phyloP scores from a whole-genome alignment of 441 rosid genomes.

The Arabidopsis lyrata region DNA sequence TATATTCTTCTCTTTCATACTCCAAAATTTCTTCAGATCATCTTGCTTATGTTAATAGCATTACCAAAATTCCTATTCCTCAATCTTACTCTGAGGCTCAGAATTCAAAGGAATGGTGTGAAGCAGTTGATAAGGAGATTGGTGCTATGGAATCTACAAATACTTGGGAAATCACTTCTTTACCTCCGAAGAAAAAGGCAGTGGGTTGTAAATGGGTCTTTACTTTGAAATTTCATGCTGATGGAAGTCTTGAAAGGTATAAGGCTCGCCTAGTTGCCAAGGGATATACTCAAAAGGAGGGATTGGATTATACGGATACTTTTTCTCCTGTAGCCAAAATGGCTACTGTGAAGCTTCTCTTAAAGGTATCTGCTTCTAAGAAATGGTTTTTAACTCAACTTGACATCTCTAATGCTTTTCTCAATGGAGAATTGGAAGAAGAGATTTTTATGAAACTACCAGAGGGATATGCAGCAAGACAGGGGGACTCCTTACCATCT shows the following conservation, averaged over 20 bases:
- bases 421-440: neutral
- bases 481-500: too few relatives aligned
- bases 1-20: too few relatives aligned
- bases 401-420: neutral
- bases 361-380: neutral
- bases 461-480: too few relatives aligned
- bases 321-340: neutral
- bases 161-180: accelerated
- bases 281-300: neutral
- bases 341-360: neutral
- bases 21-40: too few relatives aligned
- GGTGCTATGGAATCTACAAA: neutral
- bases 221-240: neutral
- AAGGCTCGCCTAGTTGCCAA: neutral
- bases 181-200: accelerated
- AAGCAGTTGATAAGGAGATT: neutral
- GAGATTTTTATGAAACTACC: neutral
- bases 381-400: neutral
- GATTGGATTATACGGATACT: neutral
- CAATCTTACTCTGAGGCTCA: neutral
- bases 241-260: neutral
- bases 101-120: neutral
- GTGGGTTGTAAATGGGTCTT: neutral
- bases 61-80: neutral
- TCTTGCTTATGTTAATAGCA: neutral